A percentile compares a stretch with the other conserved stretches of the same genome.
Evolutionary conservation across 441 rosid species (phyloP).

Genomic region (Heliophila coronopifolia): DNA sequence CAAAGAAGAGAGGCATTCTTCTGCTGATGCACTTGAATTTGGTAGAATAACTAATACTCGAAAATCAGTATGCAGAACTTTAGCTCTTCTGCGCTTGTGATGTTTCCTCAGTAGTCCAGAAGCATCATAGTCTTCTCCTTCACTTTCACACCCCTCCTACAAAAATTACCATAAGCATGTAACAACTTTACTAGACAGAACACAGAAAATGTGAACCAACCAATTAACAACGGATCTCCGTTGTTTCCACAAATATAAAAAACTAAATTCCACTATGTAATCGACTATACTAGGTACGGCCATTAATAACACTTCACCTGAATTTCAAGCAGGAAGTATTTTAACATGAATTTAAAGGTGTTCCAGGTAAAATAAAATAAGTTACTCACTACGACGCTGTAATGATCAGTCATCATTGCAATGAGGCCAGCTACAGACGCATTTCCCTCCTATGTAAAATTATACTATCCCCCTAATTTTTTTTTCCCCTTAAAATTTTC

Average conservation of each 20-base stretch:
- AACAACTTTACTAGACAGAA: background rate
- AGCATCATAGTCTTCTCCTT: slow-evolving; percentile 55
- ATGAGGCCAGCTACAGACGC: slow-evolving; percentile 87
- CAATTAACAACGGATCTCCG: background rate
- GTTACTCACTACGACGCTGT: slow-evolving; percentile 62
- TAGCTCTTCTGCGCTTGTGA: slow-evolving; percentile 57
- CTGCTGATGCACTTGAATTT: slow-evolving; percentile 37
- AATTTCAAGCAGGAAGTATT: background rate
- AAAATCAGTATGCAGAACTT: slow-evolving; percentile 32
- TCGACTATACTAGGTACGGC: background rate
- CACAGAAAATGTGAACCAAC: background rate
- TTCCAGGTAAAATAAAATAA: background rate
- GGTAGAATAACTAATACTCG: slow-evolving; percentile 43
- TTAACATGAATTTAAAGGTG: background rate
- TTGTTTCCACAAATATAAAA: background rate
- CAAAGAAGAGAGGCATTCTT: slow-evolving; percentile 71
- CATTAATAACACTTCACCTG: slow-evolving; percentile 1
- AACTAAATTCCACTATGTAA: background rate
- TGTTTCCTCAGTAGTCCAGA: slow-evolving; percentile 36
- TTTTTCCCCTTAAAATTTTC: too few relatives aligned
- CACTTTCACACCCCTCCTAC: slow-evolving; percentile 75
- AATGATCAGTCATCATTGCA: slow-evolving; percentile 99
- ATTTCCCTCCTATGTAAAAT: too few relatives aligned
- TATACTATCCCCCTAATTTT: too few relatives aligned
- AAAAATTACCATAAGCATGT: slow-evolving; percentile 11